Conservation (phyloP, 805 yeast genomes). For the Saturnispora ahearnii region DNA sequence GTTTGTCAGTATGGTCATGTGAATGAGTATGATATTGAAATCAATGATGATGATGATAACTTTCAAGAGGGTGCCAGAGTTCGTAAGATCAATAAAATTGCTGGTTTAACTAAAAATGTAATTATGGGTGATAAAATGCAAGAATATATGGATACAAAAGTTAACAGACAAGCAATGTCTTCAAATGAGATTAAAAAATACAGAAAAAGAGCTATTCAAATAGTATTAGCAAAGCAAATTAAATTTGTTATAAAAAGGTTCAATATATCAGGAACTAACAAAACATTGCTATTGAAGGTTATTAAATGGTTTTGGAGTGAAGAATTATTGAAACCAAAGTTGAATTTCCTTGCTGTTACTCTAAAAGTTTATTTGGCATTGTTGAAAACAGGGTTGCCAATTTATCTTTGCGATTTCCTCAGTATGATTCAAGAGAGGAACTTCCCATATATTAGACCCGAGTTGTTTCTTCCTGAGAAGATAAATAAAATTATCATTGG, state of each 20-base stretch:
- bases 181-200: conserved; percentile 10
- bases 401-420: conserved; percentile 42
- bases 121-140: background rate
- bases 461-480: conserved; percentile 16
- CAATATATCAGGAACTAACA: conserved; percentile 1
- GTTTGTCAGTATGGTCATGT: conserved; percentile 92
- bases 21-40: conserved; percentile 66
- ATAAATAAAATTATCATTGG: conserved; percentile 10
- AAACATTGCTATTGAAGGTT: conserved; percentile 10
- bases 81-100: conserved; percentile 41
- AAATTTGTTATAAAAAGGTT: conserved; percentile 1
- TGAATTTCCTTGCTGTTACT: conserved; percentile 20
- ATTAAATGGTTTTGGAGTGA: conserved; percentile 29
- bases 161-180: conserved; percentile 11
- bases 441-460: conserved; percentile 34
- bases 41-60: conserved; percentile 76
- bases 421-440: conserved; percentile 33
- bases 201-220: conserved; percentile 20
- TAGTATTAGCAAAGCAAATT: conserved; percentile 20
- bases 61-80: conserved; percentile 37
- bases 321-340: background rate
- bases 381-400: conserved; percentile 39
- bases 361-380: conserved; percentile 41
- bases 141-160: conserved; percentile 10
- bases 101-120: conserved; percentile 28